Evolutionary conservation across 148 eudicot species (phyloP).

Genomic region (Selenicereus undatus): DNA sequence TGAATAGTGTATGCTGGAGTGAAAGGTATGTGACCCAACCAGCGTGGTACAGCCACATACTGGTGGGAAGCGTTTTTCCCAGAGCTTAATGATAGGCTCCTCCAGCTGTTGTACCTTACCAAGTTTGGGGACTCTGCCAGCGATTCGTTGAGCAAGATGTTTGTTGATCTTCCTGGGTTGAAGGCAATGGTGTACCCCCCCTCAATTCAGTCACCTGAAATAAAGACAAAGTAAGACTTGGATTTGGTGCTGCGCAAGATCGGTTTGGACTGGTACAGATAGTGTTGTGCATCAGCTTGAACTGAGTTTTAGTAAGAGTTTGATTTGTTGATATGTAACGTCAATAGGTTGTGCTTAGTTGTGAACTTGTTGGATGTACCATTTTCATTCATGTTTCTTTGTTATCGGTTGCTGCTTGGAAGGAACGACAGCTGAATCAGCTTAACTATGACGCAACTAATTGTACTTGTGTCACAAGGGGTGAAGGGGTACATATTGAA

Average conservation of each 20-base stretch:
- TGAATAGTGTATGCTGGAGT: constrained; percentile 31
- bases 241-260: background rate
- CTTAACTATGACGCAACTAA: no score
- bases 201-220: constrained; percentile 7
- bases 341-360: background rate
- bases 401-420: background rate
- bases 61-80: constrained; percentile 28
- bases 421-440: background rate
- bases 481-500: no score
- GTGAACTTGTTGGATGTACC: background rate
- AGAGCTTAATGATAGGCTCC: constrained; percentile 21
- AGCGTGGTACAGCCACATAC: constrained; percentile 25
- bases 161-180: constrained; percentile 23
- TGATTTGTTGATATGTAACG: background rate
- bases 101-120: constrained; percentile 16
- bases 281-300: background rate
- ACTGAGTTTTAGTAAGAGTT: background rate
- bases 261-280: background rate
- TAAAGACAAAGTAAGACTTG: constrained; percentile 14
- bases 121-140: constrained; percentile 8
- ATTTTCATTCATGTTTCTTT: background rate
- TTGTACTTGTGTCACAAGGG: no score
- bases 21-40: constrained; percentile 27
- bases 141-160: constrained; percentile 25
- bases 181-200: constrained; percentile 23